Percentiles rank a stretch among this genome's conserved stretches.
Evolutionary conservation across 495 filamentous ascomycete genomes (phyloP).

Genomic region (Trichoderma parareesei): DNA sequence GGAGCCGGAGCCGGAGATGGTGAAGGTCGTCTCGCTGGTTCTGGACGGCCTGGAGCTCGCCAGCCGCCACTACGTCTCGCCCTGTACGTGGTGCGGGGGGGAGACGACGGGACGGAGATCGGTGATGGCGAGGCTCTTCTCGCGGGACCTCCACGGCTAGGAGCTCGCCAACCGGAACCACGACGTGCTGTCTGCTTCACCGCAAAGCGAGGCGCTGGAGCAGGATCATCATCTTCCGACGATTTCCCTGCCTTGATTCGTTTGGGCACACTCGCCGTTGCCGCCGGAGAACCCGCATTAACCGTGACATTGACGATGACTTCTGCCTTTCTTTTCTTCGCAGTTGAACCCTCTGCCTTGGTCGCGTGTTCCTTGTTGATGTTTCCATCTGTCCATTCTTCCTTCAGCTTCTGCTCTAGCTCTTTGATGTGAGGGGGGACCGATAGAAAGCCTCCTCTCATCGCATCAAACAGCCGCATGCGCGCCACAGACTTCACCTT

Average conservation of each 20-base stretch:
- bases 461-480: constrained; percentile 45
- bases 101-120: too few relatives aligned
- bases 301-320: constrained; percentile 8
- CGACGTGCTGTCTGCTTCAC: not conserved
- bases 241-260: not conserved
- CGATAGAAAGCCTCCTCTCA: constrained; percentile 34
- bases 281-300: not conserved
- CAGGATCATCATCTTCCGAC: not conserved
- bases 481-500: constrained; percentile 48
- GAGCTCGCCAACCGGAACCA: not conserved
- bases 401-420: constrained; percentile 45
- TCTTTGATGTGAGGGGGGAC: constrained; percentile 35
- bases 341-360: too few relatives aligned
- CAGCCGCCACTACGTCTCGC: not conserved
- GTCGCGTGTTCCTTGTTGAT: too few relatives aligned
- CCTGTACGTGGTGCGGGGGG: not conserved
- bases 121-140: not conserved
- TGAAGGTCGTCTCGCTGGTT: not conserved
- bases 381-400: constrained; percentile 38
- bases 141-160: not conserved
- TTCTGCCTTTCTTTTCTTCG: constrained; percentile 28
- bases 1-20: not conserved
- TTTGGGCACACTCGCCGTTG: not conserved
- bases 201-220: not conserved
- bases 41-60: not conserved